Evolutionary conservation across 305 asterid genomes (phyloP).

Genomic region (Ilex paraguariensis): DNA sequence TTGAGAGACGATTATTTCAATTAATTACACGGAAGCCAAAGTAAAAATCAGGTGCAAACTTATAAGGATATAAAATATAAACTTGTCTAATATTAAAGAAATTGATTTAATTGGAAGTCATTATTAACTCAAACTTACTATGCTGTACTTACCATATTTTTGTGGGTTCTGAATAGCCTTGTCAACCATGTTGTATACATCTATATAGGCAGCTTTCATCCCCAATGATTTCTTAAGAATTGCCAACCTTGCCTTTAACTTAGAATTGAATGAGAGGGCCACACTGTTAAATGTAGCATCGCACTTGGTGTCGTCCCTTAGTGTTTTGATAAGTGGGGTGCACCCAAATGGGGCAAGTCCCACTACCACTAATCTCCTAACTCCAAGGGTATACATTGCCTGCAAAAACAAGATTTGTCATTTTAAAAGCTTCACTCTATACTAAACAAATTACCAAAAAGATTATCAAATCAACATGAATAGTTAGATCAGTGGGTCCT

Average conservation of each 20-base stretch:
- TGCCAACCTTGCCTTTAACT: slow-evolving; percentile 21
- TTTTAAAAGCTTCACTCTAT: too few relatives aligned
- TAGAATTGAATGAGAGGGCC: slow-evolving; percentile 35
- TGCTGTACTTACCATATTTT: slow-evolving; percentile 26
- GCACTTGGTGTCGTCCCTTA: slow-evolving; percentile 24
- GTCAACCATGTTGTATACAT: slow-evolving; percentile 23
- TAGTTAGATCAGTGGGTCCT: too few relatives aligned
- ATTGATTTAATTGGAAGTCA: too few relatives aligned
- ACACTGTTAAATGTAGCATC: slow-evolving; percentile 31
- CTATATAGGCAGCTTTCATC: slow-evolving; percentile 22
- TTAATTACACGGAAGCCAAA: too few relatives aligned
- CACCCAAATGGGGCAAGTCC: slow-evolving; percentile 51
- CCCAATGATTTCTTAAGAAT: slow-evolving; percentile 13
- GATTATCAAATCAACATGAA: too few relatives aligned
- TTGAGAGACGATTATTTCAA: too few relatives aligned
- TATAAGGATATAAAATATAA: too few relatives aligned
- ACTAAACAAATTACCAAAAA: too few relatives aligned
- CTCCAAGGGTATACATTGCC: slow-evolving; percentile 36
- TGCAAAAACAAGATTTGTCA: slow-evolving; percentile 5
- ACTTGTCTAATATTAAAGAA: too few relatives aligned
- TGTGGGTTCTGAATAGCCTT: slow-evolving; percentile 30
- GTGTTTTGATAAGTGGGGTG: slow-evolving; percentile 28
- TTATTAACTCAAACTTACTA: too few relatives aligned
- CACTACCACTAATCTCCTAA: slow-evolving; percentile 34
- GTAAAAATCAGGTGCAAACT: too few relatives aligned